A percentile compares a stretch with the other conserved stretches of the same genome.
Conservation (phyloP, 2,329 filamentous ascomycete species). For the Aureobasidium pullulans region DNA sequence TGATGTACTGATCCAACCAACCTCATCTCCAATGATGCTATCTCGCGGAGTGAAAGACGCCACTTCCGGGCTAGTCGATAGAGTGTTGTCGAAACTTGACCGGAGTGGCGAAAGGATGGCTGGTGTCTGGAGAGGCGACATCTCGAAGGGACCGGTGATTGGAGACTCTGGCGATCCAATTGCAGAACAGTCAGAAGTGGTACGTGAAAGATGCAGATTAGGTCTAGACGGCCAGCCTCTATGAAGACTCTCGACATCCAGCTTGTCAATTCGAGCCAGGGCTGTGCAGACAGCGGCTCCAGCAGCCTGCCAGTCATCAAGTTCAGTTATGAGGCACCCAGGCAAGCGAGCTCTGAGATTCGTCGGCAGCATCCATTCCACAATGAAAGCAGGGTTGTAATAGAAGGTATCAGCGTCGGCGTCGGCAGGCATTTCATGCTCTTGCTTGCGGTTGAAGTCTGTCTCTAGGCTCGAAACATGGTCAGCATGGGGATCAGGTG, state of each 20-base stretch:
- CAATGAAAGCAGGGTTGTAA: constrained; percentile 31
- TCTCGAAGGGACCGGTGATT: not conserved
- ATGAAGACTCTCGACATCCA: constrained; percentile 27
- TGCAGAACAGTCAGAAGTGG: constrained; percentile 2
- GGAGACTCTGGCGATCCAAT: not conserved
- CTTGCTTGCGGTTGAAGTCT: constrained; percentile 8
- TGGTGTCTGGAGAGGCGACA: not conserved
- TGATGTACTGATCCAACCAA: constrained; percentile 14
- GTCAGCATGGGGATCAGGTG: not conserved
- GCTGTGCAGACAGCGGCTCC: constrained; percentile 40
- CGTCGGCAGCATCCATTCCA: constrained; percentile 31
- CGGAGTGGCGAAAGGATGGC: not conserved
- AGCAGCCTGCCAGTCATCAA: constrained; percentile 34
- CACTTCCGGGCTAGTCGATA: constrained; percentile 19
- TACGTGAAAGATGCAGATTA: constrained; percentile 12
- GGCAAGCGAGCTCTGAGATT: constrained; percentile 33
- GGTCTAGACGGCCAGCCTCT: constrained; percentile 25
- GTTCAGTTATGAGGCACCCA: constrained; percentile 24
- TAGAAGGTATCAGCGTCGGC: constrained; percentile 25
- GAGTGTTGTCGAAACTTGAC: not conserved
- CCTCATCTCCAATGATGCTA: constrained; percentile 18
- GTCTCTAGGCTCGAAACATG: constrained; percentile 3
- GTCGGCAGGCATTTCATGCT: constrained; percentile 5
- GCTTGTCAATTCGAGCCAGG: constrained; percentile 27
- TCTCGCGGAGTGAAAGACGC: constrained; percentile 27